phyloP scores from a whole-genome alignment of 1,284 basidiomycete species.

The Rhodotorula sp. region DNA sequence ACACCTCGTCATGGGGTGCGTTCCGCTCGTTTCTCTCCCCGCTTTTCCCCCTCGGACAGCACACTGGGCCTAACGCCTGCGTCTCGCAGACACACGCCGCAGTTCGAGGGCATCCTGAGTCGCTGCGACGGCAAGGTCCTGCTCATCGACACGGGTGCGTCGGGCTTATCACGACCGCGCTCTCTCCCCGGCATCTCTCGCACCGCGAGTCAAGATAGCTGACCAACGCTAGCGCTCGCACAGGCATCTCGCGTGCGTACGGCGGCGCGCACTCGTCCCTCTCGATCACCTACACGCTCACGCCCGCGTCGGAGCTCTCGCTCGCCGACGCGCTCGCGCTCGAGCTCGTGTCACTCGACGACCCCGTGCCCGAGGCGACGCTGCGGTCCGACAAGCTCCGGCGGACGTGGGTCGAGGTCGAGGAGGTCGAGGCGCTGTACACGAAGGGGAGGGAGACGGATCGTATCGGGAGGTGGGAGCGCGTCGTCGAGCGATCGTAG shows the following conservation, averaged over 20 bases:
- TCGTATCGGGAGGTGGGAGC: slow-evolving; percentile 48
- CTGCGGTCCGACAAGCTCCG: background rate
- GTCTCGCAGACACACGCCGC: slow-evolving; percentile 67
- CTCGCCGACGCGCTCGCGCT: slow-evolving; percentile 11
- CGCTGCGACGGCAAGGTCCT: slow-evolving; percentile 81
- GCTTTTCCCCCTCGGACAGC: background rate
- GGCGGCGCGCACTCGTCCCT: slow-evolving; percentile 85
- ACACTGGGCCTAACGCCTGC: background rate
- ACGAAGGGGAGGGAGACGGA: slow-evolving; percentile 43
- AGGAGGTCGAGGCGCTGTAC: slow-evolving; percentile 77
- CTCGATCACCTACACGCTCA: slow-evolving; percentile 67
- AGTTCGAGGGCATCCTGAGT: slow-evolving; percentile 73
- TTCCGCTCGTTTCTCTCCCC: background rate
- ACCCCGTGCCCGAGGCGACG: slow-evolving; percentile 6
- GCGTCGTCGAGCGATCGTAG: slow-evolving; percentile 37
- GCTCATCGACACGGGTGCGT: slow-evolving; percentile 71
- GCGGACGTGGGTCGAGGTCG: slow-evolving; percentile 67
- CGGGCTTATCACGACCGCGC: background rate
- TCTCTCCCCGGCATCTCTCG: background rate
- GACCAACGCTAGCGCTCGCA: no score
- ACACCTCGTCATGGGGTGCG: slow-evolving; percentile 78
- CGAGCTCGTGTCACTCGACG: background rate
- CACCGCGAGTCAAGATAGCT: background rate
- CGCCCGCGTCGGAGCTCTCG: slow-evolving; percentile 51
- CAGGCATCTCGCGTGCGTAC: slow-evolving; percentile 88